Evolutionary conservation across 1,284 basidiomycete genomes (phyloP).

Genomic region (Ganoderma lingzhi): DNA sequence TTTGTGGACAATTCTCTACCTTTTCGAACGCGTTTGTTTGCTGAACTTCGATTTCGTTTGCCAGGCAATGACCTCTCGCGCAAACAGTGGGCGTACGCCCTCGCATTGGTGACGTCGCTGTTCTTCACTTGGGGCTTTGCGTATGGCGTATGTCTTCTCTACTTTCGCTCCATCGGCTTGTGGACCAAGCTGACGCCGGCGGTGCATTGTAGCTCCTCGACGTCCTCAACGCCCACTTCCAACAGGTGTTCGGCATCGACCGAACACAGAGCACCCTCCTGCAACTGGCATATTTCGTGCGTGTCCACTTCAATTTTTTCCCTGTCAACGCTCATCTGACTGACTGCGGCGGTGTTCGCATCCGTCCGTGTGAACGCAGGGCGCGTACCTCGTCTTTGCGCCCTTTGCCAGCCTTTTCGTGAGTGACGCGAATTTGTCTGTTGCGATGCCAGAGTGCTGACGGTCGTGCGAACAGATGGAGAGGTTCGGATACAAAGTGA

Average conservation of each 20-base stretch:
- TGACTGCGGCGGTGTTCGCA: not conserved
- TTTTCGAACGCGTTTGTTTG: not conserved
- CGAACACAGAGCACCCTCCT: conserved; percentile 85
- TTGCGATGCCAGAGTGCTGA: conserved; percentile 9
- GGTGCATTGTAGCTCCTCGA: conserved; percentile 70
- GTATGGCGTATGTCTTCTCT: conserved; percentile 62
- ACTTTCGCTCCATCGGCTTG: not conserved
- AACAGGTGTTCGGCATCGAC: conserved; percentile 72
- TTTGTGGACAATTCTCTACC: conserved; percentile 30
- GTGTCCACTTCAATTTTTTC: conserved; percentile 21
- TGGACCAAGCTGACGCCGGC: not conserved
- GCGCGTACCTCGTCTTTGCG: conserved; percentile 74
- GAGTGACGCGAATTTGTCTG: conserved; percentile 32
- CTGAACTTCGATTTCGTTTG: not conserved
- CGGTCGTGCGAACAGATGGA: conserved; percentile 53
- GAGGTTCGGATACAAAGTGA: conserved; percentile 66
- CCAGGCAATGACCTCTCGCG: conserved; percentile 57
- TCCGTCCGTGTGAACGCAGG: conserved; percentile 40
- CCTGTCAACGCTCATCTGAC: not conserved
- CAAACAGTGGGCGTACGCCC: conserved; percentile 63
- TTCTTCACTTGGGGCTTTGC: conserved; percentile 88
- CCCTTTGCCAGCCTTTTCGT: conserved; percentile 67
- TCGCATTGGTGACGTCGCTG: conserved; percentile 77
- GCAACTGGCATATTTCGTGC: conserved; percentile 85
- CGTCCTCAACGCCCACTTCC: conserved; percentile 86